phyloP scores from a whole-genome alignment of 176 grass and related monocot species.

The Canna indica region DNA sequence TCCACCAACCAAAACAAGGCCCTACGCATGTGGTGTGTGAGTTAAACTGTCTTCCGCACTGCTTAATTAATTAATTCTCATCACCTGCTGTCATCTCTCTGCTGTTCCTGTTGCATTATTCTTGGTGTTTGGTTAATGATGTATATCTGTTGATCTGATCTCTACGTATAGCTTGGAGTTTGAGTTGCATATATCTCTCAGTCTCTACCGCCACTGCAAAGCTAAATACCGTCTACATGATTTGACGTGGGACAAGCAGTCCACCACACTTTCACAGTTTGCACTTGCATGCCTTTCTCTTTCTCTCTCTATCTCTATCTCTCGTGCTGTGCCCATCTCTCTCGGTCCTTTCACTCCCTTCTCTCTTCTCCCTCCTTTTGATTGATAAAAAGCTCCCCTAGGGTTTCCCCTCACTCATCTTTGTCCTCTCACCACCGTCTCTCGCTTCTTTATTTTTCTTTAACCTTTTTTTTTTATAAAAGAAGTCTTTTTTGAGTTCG shows the following conservation, averaged over 20 bases:
- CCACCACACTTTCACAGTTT: conserved; percentile 16
- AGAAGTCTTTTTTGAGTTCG: neutral
- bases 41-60: too few species aligned
- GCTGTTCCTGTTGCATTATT: neutral
- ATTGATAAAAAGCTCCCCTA: conserved; percentile 8
- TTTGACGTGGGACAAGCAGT: conserved; percentile 10
- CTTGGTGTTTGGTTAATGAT: too few species aligned
- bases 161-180: too few species aligned
- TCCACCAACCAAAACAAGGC: neutral
- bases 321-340: conserved; percentile 51
- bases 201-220: conserved; percentile 6
- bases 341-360: conserved; percentile 16
- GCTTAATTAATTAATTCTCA: too few species aligned
- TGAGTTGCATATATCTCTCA: neutral
- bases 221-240: conserved; percentile 14
- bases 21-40: too few species aligned
- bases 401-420: conserved; percentile 17
- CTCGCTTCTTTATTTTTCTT: neutral
- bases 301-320: conserved; percentile 15
- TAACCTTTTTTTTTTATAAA: neutral
- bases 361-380: conserved; percentile 9
- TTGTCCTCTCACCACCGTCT: neutral
- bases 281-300: conserved; percentile 23
- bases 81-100: too few species aligned
- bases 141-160: too few species aligned